These are phyloP conservation scores for Talaromyces proteolyticus DNA, from an alignment of 495 filamentous ascomycete species.

Conservation along the genomic window DNA sequence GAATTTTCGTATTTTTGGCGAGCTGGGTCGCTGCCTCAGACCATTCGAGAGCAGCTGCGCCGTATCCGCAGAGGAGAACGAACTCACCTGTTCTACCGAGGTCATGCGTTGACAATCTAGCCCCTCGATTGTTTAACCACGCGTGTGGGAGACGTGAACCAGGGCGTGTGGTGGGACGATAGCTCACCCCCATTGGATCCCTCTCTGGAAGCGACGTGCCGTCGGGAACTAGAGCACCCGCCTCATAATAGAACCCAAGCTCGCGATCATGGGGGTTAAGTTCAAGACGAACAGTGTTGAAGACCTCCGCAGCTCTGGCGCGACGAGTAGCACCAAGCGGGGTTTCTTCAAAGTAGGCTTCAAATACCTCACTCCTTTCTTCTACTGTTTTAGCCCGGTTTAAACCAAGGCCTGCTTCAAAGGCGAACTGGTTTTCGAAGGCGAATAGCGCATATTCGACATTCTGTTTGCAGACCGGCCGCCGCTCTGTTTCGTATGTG, in stretches of 20 bases:
- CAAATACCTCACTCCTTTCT: neutral
- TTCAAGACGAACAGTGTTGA: neutral
- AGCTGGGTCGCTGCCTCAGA: slow-evolving; percentile 32
- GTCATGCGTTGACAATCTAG: slow-evolving; percentile 44
- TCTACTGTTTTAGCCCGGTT: neutral
- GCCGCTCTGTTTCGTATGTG: slow-evolving; percentile 67
- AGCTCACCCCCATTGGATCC: neutral
- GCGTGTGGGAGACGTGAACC: slow-evolving; percentile 47
- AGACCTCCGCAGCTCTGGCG: neutral
- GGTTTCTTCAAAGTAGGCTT: neutral
- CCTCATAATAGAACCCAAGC: neutral
- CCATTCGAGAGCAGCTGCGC: slow-evolving; percentile 42
- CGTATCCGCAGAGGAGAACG: slow-evolving; percentile 30
- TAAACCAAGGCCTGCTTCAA: neutral
- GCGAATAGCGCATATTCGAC: neutral
- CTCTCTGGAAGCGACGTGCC: neutral
- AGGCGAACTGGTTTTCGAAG: neutral
- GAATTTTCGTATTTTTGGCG: slow-evolving; percentile 20
- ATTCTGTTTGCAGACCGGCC: slow-evolving; percentile 33
- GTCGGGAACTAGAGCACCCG: neutral
- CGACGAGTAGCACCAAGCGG: neutral
- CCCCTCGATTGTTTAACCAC: slow-evolving; percentile 42
- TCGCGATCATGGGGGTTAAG: neutral
- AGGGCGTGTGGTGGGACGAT: slow-evolving; percentile 31
- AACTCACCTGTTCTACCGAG: slow-evolving; percentile 43